Evolutionary conservation across 108 stramenopile species (phyloP).

Genomic region (Asterionellopsis glacialis): DNA sequence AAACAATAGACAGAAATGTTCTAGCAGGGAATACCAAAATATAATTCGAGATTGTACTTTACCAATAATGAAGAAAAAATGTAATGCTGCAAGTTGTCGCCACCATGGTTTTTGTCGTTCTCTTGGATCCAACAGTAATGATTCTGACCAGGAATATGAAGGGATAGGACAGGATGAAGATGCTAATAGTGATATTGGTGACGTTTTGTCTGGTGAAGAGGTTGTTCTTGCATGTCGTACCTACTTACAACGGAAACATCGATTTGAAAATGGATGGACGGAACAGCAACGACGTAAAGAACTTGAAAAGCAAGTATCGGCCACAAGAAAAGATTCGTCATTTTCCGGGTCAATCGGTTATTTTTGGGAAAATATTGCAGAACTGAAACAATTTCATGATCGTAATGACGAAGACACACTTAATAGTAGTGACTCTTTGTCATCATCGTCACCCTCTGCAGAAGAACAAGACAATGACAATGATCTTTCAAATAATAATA

Average conservation of each 20-base stretch:
- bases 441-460: neutral
- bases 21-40: too few species aligned
- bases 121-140: too few species aligned
- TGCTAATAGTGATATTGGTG: too few species aligned
- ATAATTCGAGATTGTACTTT: too few species aligned
- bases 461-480: neutral
- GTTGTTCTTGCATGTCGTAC: slow-evolving; percentile 69
- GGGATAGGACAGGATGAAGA: too few species aligned
- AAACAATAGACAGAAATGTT: too few species aligned
- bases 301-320: neutral
- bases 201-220: slow-evolving; percentile 45
- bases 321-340: slow-evolving; percentile 14
- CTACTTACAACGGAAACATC: slow-evolving; percentile 55
- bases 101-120: too few species aligned
- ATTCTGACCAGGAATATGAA: too few species aligned
- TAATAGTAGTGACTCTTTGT: too few species aligned
- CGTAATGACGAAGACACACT: too few species aligned
- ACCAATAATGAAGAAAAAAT: too few species aligned
- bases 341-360: slow-evolving; percentile 23
- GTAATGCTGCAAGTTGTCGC: too few species aligned
- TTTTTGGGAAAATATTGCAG: slow-evolving; percentile 8
- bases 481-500: neutral
- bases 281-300: slow-evolving; percentile 34
- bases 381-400: slow-evolving; percentile 4
- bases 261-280: slow-evolving; percentile 38